Evolutionary conservation across 768 basidiomycete species (phyloP).

Genomic region (Hemileccinum impolitum): DNA sequence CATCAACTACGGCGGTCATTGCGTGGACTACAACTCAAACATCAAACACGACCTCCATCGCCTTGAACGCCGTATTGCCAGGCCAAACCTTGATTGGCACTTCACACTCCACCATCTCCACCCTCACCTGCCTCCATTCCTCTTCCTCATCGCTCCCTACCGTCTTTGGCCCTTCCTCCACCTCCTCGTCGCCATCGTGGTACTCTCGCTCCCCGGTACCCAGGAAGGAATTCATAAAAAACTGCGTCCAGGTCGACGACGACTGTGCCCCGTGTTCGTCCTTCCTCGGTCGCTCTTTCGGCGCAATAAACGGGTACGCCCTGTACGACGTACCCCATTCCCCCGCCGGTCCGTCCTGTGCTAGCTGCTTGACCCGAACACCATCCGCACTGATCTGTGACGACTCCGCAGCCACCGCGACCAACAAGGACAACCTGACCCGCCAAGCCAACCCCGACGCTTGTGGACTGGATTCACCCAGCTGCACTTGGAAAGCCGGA

Average conservation of each 20-base stretch:
- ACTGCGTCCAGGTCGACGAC: constrained; percentile 37
- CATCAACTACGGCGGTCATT: too few species aligned
- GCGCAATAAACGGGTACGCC: constrained; percentile 55
- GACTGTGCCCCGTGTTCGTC: not conserved
- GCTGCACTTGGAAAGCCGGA: constrained; percentile 74
- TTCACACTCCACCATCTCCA: constrained; percentile 93
- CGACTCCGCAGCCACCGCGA: constrained; percentile 57
- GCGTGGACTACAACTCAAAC: constrained; percentile 37
- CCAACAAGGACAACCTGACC: constrained; percentile 81
- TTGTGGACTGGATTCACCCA: constrained; percentile 35
- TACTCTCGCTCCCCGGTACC: constrained; percentile 45
- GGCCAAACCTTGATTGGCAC: constrained; percentile 88
- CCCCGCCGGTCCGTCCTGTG: constrained; percentile 55
- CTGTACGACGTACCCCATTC: constrained; percentile 73
- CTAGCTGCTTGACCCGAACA: constrained; percentile 50
- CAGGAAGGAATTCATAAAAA: constrained; percentile 39
- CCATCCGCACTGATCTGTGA: constrained; percentile 47
- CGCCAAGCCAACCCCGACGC: constrained; percentile 74
- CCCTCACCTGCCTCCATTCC: constrained; percentile 62
- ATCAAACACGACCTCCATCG: constrained; percentile 75
- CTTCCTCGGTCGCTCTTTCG: constrained; percentile 44
- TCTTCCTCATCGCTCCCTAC: constrained; percentile 29
- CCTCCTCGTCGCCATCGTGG: constrained; percentile 50
- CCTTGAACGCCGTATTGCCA: constrained; percentile 83
- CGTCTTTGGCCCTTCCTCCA: constrained; percentile 31